Evolutionary conservation across 78 protist genomes (phyloP).

Genomic region (Chrysochromulina tobinii): DNA sequence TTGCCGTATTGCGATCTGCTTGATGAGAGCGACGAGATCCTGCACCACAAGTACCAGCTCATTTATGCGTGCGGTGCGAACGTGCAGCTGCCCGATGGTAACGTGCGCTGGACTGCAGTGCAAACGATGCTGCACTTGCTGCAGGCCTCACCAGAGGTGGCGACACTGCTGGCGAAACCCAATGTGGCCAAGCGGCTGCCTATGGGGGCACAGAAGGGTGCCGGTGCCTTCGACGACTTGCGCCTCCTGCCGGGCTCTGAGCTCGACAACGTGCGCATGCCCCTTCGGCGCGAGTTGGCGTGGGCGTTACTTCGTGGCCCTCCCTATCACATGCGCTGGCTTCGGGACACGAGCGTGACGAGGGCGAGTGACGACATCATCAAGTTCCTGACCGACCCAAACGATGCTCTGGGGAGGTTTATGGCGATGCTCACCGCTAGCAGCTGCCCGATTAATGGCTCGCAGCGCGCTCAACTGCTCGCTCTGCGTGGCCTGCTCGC

Average conservation of each 20-base stretch:
- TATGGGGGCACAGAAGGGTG: neutral
- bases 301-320: neutral
- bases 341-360: too few relatives aligned
- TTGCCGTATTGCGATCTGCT: neutral
- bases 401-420: neutral
- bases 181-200: too few relatives aligned
- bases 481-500: constrained; percentile 29
- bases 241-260: neutral
- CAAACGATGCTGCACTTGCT: neutral
- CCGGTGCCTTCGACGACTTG: neutral
- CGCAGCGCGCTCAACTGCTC: neutral
- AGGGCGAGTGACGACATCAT: neutral
- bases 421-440: too few relatives aligned
- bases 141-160: neutral
- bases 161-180: too few relatives aligned
- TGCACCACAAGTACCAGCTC: neutral
- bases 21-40: constrained; percentile 33
- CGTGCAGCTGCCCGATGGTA: neutral
- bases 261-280: neutral
- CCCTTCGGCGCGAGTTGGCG: neutral
- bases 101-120: neutral
- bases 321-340: neutral
- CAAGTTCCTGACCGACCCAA: neutral
- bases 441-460: too few relatives aligned
- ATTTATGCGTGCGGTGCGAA: neutral